Percentiles rank a stretch among this genome's conserved stretches.
phyloP scores from a whole-genome alignment of 805 yeast genomes.

The Ogataea ganodermae region DNA sequence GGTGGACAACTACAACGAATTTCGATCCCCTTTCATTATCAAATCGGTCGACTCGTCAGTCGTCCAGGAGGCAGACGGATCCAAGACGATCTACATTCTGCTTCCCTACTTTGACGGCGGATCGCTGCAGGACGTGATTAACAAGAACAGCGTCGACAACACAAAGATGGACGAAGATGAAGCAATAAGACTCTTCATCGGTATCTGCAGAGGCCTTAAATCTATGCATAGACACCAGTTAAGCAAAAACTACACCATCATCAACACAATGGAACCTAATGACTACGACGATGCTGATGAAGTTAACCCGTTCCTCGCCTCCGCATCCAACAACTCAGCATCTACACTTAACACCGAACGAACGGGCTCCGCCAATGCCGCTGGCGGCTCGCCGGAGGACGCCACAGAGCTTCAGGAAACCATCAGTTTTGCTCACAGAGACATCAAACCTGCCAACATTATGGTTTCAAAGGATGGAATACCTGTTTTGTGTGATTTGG shows the following conservation, averaged over 20 bases:
- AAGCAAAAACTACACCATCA: constrained; percentile 22
- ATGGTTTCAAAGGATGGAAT: constrained; percentile 73
- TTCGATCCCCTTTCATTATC: constrained; percentile 67
- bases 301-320: constrained; percentile 26
- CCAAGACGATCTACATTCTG: constrained; percentile 73
- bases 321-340: background rate
- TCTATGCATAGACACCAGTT: constrained; percentile 68
- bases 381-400: constrained; percentile 27
- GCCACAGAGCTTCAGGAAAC: constrained; percentile 56
- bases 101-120: constrained; percentile 76
- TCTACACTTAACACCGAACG: background rate
- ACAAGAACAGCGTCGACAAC: constrained; percentile 58
- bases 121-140: constrained; percentile 80
- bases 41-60: constrained; percentile 70
- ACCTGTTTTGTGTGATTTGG: constrained; percentile 83
- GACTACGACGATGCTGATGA: constrained; percentile 20
- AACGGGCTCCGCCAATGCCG: constrained; percentile 1
- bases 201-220: constrained; percentile 72
- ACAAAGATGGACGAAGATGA: constrained; percentile 60
- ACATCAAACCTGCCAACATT: constrained; percentile 86
- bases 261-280: constrained; percentile 22
- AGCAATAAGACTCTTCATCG: constrained; percentile 61
- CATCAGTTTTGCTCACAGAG: constrained; percentile 80
- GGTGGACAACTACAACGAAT: constrained; percentile 71
- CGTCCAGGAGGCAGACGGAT: constrained; percentile 74